Conservation (phyloP, 2,329 filamentous ascomycete species). For the Talaromyces islandicus region DNA sequence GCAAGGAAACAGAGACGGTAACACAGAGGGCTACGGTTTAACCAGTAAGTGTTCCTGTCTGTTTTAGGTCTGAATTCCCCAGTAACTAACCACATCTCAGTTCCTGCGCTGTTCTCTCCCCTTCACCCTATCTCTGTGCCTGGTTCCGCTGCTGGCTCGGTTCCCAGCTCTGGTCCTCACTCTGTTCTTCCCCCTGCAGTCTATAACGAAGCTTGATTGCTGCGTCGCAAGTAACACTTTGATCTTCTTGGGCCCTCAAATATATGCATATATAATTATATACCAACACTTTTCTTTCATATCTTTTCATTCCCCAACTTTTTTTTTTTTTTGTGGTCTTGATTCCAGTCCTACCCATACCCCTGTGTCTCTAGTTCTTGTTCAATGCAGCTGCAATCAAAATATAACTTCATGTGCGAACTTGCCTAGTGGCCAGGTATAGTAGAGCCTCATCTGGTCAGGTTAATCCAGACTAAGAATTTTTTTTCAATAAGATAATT, state of each 20-base stretch:
- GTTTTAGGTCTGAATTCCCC: too few species aligned
- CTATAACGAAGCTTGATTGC: neutral
- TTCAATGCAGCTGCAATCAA: neutral
- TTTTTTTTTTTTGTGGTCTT: neutral
- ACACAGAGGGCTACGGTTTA: slow-evolving; percentile 44
- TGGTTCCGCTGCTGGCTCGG: neutral
- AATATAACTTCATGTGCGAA: neutral
- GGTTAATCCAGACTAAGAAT: neutral
- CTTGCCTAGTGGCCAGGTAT: neutral
- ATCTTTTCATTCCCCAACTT: neutral
- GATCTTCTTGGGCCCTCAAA: neutral
- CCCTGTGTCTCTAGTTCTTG: neutral
- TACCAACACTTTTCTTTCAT: neutral
- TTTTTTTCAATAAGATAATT: neutral
- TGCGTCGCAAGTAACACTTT: neutral
- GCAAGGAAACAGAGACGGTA: slow-evolving; percentile 33
- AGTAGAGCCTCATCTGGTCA: neutral
- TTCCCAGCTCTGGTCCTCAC: neutral
- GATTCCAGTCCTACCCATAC: neutral
- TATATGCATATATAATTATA: neutral
- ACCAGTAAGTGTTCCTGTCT: slow-evolving; percentile 34
- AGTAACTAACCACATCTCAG: neutral
- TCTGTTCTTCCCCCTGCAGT: neutral
- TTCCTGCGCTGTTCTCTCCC: slow-evolving; percentile 1
- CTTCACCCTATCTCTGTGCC: neutral